phyloP scores from a whole-genome alignment of 495 filamentous ascomycete species.

The Hyaloscypha variabilis region DNA sequence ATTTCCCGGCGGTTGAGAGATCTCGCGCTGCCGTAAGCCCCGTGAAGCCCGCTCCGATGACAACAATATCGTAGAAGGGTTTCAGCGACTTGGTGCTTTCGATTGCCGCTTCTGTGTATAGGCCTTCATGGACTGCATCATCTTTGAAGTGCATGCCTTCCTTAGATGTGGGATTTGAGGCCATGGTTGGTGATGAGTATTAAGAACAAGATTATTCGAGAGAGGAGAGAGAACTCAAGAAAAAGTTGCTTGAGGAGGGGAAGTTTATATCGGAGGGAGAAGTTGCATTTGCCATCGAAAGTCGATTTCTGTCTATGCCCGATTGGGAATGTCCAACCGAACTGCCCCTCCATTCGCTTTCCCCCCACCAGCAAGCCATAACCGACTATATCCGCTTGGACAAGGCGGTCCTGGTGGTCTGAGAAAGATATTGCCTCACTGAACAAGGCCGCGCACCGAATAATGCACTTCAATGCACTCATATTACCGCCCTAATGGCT shows the following conservation, averaged over 20 bases:
- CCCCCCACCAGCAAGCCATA: too few species aligned
- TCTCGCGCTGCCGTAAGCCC: slow-evolving; percentile 36
- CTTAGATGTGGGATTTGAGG: background rate
- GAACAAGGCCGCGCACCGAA: too few species aligned
- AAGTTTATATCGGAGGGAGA: background rate
- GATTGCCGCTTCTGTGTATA: slow-evolving; percentile 15
- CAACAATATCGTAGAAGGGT: slow-evolving; percentile 30
- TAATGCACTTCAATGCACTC: too few species aligned
- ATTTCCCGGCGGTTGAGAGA: slow-evolving; percentile 21
- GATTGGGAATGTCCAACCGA: background rate
- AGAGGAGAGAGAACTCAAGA: background rate
- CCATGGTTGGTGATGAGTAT: background rate
- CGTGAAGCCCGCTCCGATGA: slow-evolving; percentile 39
- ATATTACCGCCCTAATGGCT: too few species aligned
- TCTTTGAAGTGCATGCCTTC: slow-evolving; percentile 8
- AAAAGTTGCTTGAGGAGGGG: background rate
- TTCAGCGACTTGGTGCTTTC: background rate
- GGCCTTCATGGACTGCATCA: background rate
- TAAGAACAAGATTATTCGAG: background rate
- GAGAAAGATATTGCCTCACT: too few species aligned
- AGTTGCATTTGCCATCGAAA: background rate
- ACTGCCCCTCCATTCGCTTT: background rate
- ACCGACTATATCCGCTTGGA: too few species aligned
- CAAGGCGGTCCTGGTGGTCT: too few species aligned
- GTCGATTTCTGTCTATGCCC: background rate